Base-by-base conservation (phyloP, 805 yeast genomes). In the Scheffersomyces coipomensis region DNA sequence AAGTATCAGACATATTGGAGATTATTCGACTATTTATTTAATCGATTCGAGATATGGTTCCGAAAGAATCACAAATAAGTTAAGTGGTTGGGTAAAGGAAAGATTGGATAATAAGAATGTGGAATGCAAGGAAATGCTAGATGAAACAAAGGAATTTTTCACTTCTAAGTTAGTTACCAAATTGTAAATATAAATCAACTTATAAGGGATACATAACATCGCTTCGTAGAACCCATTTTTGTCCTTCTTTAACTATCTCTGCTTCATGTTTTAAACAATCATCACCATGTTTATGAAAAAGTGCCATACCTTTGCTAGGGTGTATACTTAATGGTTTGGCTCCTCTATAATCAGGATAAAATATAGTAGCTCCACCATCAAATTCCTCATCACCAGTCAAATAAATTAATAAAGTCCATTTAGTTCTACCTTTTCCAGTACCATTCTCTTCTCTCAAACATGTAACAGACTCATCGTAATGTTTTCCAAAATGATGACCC, bases 1-100 rank as follows among this genome's bases (percentile, higher is more conserved):
- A 47, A 87, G 97, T 5, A 90, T 90, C 29, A 69, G 98, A 44
- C 96, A 90, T 57, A 75, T 74, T 19, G 73, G 75, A 30, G 98
- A 91, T 60, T 89, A 85, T 55, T 83, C 97, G 0, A 74, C 78
- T 12, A 83, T 91, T 5, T 79, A 77, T 48, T 65, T 90, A 29
- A 50, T 89, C 12, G 98, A 91, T 56, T 60, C 58, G 23, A 66
- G 97, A 38, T 91, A 76, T 46, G 51, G 51, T 2, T 55, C 56
- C 2, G 48, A 51, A 1, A 58, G 66, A 21, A 79, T 87, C 13
- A 78, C 75, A 46, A 39, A 46, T 0, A 86, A 86, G 52, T 58
- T 89, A 24, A 83, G 93, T 25, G 74, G 74, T 2, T 89, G 97
- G 97, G 83, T 89, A 7, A 48, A 49, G 24, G 52, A 56, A n/a